phyloP scores from a whole-genome alignment of 1,284 basidiomycete species.

The Pseudozyma thailandica region DNA sequence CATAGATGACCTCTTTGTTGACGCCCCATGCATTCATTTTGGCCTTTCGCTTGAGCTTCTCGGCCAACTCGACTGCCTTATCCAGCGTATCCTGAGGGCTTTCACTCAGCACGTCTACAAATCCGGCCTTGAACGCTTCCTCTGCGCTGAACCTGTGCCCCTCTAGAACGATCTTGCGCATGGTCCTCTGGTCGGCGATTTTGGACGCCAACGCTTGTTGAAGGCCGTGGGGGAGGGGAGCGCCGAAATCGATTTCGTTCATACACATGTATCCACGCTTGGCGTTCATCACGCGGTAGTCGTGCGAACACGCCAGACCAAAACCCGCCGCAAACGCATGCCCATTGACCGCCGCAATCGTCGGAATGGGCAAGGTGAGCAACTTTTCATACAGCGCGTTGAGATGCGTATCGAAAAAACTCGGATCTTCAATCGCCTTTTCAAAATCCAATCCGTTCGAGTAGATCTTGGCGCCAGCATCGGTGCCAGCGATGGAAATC shows the following conservation, averaged over 20 bases:
- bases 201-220: constrained; percentile 77
- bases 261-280: constrained; percentile 86
- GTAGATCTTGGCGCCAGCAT: constrained; percentile 54
- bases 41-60: constrained; percentile 68
- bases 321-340: constrained; percentile 90
- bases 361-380: constrained; percentile 71
- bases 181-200: constrained; percentile 74
- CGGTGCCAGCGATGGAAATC: constrained; percentile 51
- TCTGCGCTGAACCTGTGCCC: constrained; percentile 82
- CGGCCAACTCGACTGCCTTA: constrained; percentile 69
- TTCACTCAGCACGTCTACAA: constrained; percentile 78
- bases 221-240: constrained; percentile 57
- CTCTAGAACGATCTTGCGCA: constrained; percentile 82
- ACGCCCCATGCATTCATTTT: constrained; percentile 71
- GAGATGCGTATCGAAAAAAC: constrained; percentile 72
- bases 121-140: constrained; percentile 77
- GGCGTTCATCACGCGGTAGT: constrained; percentile 89
- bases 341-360: constrained; percentile 88
- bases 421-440: constrained; percentile 74
- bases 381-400: constrained; percentile 71
- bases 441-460: constrained; percentile 78
- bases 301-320: constrained; percentile 82
- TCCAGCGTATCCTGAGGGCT: constrained; percentile 73
- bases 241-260: constrained; percentile 76
- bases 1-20: constrained; percentile 70